Evolutionary conservation across 2,329 filamentous ascomycete genomes (phyloP).

Genomic region (Hypoxylon sp.): DNA sequence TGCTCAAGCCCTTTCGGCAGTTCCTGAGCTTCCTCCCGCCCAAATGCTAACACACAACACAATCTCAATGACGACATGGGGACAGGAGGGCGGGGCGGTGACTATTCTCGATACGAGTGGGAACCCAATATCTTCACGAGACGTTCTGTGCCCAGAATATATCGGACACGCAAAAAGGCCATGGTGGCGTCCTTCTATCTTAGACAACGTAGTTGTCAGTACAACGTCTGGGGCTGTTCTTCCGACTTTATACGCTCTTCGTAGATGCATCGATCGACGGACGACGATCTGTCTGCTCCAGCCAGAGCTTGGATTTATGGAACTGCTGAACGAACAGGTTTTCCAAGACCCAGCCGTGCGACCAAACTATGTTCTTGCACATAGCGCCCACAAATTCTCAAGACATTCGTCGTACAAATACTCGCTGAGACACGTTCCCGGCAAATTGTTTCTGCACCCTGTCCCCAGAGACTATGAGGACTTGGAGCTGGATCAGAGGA

Average conservation of each 20-base stretch:
- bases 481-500: slow-evolving; percentile 14
- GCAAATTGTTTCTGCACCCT: slow-evolving; percentile 28
- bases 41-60: slow-evolving; percentile 68
- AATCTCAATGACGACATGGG: slow-evolving; percentile 55
- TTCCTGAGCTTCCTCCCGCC: slow-evolving; percentile 68
- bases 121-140: slow-evolving; percentile 41
- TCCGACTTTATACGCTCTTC: slow-evolving; percentile 34
- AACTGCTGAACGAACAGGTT: slow-evolving; percentile 74
- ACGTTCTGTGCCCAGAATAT: slow-evolving; percentile 39
- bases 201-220: slow-evolving; percentile 43
- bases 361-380: slow-evolving; percentile 80
- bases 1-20: slow-evolving; percentile 68
- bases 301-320: slow-evolving; percentile 84
- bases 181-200: background rate
- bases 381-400: slow-evolving; percentile 56
- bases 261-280: slow-evolving; percentile 55
- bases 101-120: slow-evolving; percentile 54
- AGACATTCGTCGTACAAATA: slow-evolving; percentile 33
- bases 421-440: slow-evolving; percentile 52
- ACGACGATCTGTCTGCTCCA: slow-evolving; percentile 81
- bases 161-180: slow-evolving; percentile 7
- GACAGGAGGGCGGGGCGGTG: slow-evolving; percentile 54
- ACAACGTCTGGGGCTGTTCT: slow-evolving; percentile 27
- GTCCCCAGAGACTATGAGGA: slow-evolving; percentile 28
- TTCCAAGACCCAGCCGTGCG: slow-evolving; percentile 72